Evolutionary conservation across 495 filamentous ascomycete species (phyloP).

Genomic region (Rhypophila decipiens): DNA sequence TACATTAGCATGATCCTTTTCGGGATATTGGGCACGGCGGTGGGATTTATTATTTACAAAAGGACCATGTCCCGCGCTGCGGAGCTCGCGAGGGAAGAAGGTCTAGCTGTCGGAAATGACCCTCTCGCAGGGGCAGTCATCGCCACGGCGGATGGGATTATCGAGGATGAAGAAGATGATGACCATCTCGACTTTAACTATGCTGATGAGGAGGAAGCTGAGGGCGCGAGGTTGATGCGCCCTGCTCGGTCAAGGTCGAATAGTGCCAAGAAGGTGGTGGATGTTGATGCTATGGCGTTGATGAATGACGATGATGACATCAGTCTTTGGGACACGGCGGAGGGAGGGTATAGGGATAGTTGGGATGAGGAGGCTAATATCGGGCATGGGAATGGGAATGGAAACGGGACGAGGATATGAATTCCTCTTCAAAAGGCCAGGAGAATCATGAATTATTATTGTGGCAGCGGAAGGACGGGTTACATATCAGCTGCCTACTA

Average conservation of each 20-base stretch:
- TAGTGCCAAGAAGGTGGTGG: constrained; percentile 19
- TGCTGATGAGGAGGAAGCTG: constrained; percentile 1
- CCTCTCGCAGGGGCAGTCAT: neutral
- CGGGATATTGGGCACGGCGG: constrained; percentile 63
- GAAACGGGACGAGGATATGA: too few species aligned
- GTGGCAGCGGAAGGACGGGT: too few species aligned
- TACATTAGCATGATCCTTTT: constrained; percentile 69
- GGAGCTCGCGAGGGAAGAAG: constrained; percentile 79
- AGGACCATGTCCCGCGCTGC: constrained; percentile 76
- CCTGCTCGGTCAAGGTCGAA: too few species aligned
- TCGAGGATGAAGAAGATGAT: constrained; percentile 17
- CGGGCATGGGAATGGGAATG: too few species aligned
- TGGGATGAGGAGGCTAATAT: constrained; percentile 26
- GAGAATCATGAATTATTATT: too few species aligned
- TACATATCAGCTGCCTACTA: too few species aligned
- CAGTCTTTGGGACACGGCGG: constrained; percentile 47
- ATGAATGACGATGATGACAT: constrained; percentile 58
- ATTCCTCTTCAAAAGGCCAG: too few species aligned
- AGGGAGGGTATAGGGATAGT: constrained; percentile 25
- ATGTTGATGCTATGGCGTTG: constrained; percentile 33
- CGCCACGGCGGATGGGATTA: constrained; percentile 8
- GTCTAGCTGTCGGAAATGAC: constrained; percentile 8
- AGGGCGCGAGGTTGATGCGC: constrained; percentile 4
- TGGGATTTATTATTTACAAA: constrained; percentile 80
- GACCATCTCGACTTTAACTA: constrained; percentile 11